Evolutionary conservation across 2,329 filamentous ascomycete genomes (phyloP), one percentile per base, ranked within the genome.

Genomic region (Didymella keratinophila): DNA sequence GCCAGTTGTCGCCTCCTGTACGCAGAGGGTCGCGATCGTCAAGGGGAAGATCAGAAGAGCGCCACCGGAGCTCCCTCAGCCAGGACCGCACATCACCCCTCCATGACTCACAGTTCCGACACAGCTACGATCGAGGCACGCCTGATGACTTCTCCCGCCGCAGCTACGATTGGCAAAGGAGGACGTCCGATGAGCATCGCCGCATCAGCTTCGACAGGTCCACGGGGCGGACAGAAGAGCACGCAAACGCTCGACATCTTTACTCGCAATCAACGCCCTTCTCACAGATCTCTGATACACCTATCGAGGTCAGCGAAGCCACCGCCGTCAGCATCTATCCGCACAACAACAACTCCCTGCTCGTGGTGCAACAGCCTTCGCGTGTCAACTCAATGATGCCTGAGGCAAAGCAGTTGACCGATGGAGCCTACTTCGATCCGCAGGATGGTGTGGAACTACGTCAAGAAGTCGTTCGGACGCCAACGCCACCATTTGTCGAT

Each of bases 281-380:
- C 49, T 69, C 85, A 73, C 56, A 81, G 76, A 63, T 76, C 75
- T 62, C 83, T 63, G 65, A 79, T 42, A 85, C 83, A 0, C 83
- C 82, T 0, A 75, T 84, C 11, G 86, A 89, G 72, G 81, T 89
- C 51, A 84, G 81, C 58, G 85, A 89, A 70, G 87, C 86, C 10
- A 86, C 80, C 41, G 85, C 84, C 11, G 80, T 89, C 14, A 84
- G 80, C 58, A 82, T 88, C 32, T 88, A 83, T 61, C 82, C 86
- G 2, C 87, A 89, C 73, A 86, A 86, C 71, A 89, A 89, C 63
- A 78, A 85, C 42, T 88, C 85, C 7, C 74, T 89, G 5, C 76
- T 88, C n/a, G 74, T 89, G n/a, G 83, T 89, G n/a, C 83, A 89
- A 65, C 82, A 85, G 53, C 56, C 71, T 16, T 70, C 76, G 7